Percentiles rank a stretch among this genome's conserved stretches.
Evolutionary conservation across 371 early-diverging fungal genomes (phyloP).

Genomic region (Batkoa obscura): DNA sequence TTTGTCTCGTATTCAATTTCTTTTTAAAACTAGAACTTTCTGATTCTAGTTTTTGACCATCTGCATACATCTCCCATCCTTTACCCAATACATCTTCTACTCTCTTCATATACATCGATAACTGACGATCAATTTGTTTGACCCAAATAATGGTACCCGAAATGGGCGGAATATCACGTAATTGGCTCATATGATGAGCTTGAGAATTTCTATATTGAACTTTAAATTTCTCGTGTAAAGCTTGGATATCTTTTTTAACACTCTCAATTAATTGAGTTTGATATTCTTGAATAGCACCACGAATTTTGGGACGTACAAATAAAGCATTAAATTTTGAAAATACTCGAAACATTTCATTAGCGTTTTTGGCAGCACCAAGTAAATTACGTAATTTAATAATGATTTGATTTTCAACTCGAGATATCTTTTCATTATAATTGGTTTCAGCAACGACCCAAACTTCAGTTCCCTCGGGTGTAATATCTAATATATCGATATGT

Average conservation of each 20-base stretch:
- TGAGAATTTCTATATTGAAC: conserved; percentile 76
- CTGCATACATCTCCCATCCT: conserved; percentile 93
- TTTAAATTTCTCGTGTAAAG: conserved; percentile 91
- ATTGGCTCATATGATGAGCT: conserved; percentile 68
- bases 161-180: conserved; percentile 85
- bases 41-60: conserved; percentile 83
- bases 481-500: conserved; percentile 87
- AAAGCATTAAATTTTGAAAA: conserved; percentile 97
- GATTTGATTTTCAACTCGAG: conserved; percentile 92
- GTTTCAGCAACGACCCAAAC: conserved; percentile 83
- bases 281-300: conserved; percentile 97
- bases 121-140: conserved; percentile 92
- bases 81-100: conserved; percentile 95
- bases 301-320: conserved; percentile 96
- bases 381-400: conserved; percentile 85
- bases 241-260: conserved; percentile 91
- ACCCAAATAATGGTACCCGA: conserved; percentile 97
- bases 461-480: conserved; percentile 83
- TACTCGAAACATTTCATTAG: conserved; percentile 97
- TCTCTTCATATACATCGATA: conserved; percentile 85
- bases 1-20: conserved; percentile 71
- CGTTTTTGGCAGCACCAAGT: conserved; percentile 84
- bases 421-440: conserved; percentile 84
- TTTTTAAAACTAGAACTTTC: conserved; percentile 81
- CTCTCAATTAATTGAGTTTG: conserved; percentile 92